Conservation (phyloP, 345 rosid genomes). For the Salix exigua region DNA sequence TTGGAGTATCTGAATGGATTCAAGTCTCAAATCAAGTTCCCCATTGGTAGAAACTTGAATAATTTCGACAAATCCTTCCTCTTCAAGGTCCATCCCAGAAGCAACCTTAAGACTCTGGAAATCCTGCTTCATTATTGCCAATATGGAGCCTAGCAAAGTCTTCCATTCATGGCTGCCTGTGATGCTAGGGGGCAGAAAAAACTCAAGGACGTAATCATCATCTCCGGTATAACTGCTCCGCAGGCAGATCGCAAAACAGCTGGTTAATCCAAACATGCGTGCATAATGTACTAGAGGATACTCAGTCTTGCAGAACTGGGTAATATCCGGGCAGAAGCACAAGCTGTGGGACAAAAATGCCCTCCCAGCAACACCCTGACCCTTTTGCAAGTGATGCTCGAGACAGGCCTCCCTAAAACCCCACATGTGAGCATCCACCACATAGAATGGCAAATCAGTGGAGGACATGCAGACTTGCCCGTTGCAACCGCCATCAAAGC, state of each 20-base stretch:
- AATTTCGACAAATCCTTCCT: conserved; percentile 54
- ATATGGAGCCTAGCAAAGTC: conserved; percentile 55
- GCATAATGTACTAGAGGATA: conserved; percentile 97
- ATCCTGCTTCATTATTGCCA: conserved; percentile 76
- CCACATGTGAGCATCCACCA: conserved; percentile 91
- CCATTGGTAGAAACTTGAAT: conserved; percentile 49
- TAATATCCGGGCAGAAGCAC: conserved; percentile 72
- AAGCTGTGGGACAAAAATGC: conserved; percentile 69
- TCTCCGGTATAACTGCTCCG: conserved; percentile 70
- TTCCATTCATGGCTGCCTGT: conserved; percentile 44
- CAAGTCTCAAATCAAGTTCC: conserved; percentile 44
- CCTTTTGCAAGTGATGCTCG: conserved; percentile 93
- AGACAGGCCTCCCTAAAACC: conserved; percentile 91
- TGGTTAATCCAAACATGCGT: conserved; percentile 69
- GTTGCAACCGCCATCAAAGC: conserved; percentile 86
- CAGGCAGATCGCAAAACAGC: conserved; percentile 82
- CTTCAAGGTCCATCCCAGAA: conserved; percentile 56
- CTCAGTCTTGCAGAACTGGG: conserved; percentile 73
- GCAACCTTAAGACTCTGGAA: conserved; percentile 73
- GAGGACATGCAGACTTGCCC: conserved; percentile 91
- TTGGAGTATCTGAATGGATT: conserved; percentile 40
- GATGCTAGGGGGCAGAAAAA: conserved; percentile 66
- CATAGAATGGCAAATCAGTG: conserved; percentile 78
- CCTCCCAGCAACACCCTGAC: conserved; percentile 89
- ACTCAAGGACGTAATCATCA: conserved; percentile 82